Evolutionary conservation across 129 eudicot genomes (phyloP), one percentile per base, ranked within the genome.

Genomic region (Deinandra increscens): DNA sequence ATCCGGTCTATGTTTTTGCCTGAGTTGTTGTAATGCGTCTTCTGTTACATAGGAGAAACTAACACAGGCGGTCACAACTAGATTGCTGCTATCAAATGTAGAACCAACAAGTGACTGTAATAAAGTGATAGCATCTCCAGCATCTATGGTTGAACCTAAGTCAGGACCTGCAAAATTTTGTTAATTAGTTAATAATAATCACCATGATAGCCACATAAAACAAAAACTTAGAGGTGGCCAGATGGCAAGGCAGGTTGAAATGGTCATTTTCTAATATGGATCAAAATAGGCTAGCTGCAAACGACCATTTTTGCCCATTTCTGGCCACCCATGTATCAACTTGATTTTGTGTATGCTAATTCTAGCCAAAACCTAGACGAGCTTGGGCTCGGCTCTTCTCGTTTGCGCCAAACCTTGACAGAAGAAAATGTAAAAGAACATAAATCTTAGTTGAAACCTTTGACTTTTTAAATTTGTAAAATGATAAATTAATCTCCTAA

Each of bases 61-160:
- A 85, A 94, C 69, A 84, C 97, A 94, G 68, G 99, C 99, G 76
- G 96, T 94, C 64, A 94, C 82, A 46, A 94, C 91, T 65, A 94
- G 92, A 56, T 90, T 90, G 85, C 97, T 87, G 83, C 99, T 89
- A 73, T 94, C 99, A 72, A 94, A 94, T 19, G 96, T 94, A 19
- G 97, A 94, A 34, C 97, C 91, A 51, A 83, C 78, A 37, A 94
- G 93, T 56, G 97, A 81, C 70, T 94, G 99, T 54, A 94, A 67
- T 79, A 84, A 82, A 4, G 89, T 89, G 45, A 94, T 82, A 39
- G 96, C 94, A 80, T 94, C 99, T 59, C 93, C 97, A 45, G 99
- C 93, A 79, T 94, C 99, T 53, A 76, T 80, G 15, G 99, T 80
- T 42, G 99, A 84, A 72, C 82, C 84, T 74, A 94, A 3, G 70